Base-by-base conservation (phyloP, 306 rosid genomes). In the Crataegus laevigata region DNA sequence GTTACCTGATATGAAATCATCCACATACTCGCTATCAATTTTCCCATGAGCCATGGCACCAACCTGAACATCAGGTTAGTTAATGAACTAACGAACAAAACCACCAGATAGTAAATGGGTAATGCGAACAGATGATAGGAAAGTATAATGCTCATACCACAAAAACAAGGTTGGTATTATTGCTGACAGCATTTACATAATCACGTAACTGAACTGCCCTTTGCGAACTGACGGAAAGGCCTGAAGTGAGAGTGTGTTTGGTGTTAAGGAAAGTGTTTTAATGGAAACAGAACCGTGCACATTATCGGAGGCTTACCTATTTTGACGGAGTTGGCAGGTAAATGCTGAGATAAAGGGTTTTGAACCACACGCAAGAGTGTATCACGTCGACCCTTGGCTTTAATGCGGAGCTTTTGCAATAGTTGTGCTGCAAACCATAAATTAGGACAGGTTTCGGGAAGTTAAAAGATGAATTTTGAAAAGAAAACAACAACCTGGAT, bases 351-450 rank as follows among this genome's bases (percentile, higher is more conserved):
- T 29, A 65, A 17, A 15, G 78, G 72, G 55, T 75, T 75, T 62
- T 75, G 17, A 14, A 64, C 72, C 32, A 75, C 30, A 9, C 29
- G 78, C 78, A 75, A 64, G 18, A 75, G 78, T 22, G 34, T 51
- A 51, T 14, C 78, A 21, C 52, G 34, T 32, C 25, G 52, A 54
- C 78, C 78, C 36, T 65, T 64, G 52, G 72, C 71, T 50, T 75
- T 75, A 18, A 66, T 75, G 51, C 72, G 30, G 6, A 75, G 26
- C 34, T 75, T 75, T 75, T 75, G 78, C 30, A 64, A 64, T 24
- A 75, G 32, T 32, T 74, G 59, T 3, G 77, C 77, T 74, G 47
- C 30, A 28, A 21, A 11, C 3, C 4, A 32, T 9, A 65, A 4
- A 42, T 42, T 42, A 42, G 13, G 13, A 42, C 47, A 42, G 47